A percentile compares a stretch with the other conserved stretches of the same genome.
These are phyloP conservation scores for Leccinum fuscescens DNA, from an alignment of 1,284 basidiomycete species.

Conservation along the genomic window DNA sequence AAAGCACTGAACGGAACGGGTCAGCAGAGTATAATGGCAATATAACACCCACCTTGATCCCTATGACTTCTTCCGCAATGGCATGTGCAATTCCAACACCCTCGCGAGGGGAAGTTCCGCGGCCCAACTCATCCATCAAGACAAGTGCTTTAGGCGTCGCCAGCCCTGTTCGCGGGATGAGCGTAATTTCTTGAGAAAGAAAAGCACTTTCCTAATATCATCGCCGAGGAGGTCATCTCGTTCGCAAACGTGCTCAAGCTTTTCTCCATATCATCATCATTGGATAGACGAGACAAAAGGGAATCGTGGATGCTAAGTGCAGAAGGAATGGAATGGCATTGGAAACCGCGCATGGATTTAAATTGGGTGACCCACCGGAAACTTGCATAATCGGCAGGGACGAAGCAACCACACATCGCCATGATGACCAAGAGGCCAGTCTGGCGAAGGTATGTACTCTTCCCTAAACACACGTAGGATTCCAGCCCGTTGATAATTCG, in stretches of 20 bases:
- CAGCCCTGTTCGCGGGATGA: slow-evolving; percentile 49
- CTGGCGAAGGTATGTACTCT: slow-evolving; percentile 90
- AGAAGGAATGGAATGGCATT: not conserved
- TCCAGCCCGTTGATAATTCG: not conserved
- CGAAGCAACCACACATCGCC: slow-evolving; percentile 88
- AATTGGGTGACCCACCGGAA: slow-evolving; percentile 51
- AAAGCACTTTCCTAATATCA: slow-evolving; percentile 68
- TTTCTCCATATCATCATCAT: slow-evolving; percentile 88
- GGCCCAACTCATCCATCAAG: slow-evolving; percentile 87
- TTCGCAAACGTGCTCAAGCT: slow-evolving; percentile 89
- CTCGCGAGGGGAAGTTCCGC: slow-evolving; percentile 84
- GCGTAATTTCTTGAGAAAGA: not conserved
- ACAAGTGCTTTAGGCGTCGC: slow-evolving; percentile 74
- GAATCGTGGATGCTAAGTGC: slow-evolving; percentile 70
- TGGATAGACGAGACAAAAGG: slow-evolving; percentile 84
- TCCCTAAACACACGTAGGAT: slow-evolving; percentile 48
- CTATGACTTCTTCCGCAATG: slow-evolving; percentile 84
- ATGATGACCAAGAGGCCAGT: slow-evolving; percentile 81
- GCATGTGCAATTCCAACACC: slow-evolving; percentile 91
- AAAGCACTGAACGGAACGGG: slow-evolving; percentile 53
- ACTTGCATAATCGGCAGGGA: slow-evolving; percentile 88
- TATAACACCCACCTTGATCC: slow-evolving; percentile 52
- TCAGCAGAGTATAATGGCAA: slow-evolving; percentile 2
- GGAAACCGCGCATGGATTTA: not conserved
- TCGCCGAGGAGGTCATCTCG: slow-evolving; percentile 87